A percentile compares a stretch with the other conserved stretches of the same genome.
phyloP scores from a whole-genome alignment of 2,329 filamentous ascomycete genomes.

The Bipolaris zeicola region DNA sequence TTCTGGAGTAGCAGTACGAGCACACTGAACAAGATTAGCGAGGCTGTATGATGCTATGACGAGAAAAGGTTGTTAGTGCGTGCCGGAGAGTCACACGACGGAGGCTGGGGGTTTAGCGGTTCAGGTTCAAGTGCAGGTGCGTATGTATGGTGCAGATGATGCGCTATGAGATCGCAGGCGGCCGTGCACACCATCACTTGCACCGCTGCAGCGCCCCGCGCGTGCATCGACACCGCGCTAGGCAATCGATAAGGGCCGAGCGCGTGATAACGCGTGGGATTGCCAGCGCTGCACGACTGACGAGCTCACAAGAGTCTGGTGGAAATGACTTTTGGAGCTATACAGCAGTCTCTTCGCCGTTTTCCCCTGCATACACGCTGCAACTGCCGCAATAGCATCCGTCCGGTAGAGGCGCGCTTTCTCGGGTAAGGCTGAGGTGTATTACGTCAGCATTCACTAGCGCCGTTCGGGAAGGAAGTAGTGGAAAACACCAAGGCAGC shows the following conservation, averaged over 20 bases:
- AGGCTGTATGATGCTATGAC: background rate
- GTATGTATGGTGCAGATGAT: slow-evolving; percentile 32
- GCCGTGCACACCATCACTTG: slow-evolving; percentile 18
- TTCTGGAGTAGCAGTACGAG: slow-evolving; percentile 3
- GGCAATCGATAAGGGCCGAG: slow-evolving; percentile 29
- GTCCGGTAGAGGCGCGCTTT: background rate
- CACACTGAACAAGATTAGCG: slow-evolving; percentile 8
- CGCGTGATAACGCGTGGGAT: slow-evolving; percentile 21
- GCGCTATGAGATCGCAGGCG: slow-evolving; percentile 30
- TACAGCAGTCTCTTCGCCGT: background rate
- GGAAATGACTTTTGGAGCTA: background rate
- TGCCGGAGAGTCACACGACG: slow-evolving; percentile 12
- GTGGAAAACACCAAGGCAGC: slow-evolving; percentile 25
- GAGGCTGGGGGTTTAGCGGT: slow-evolving; percentile 19
- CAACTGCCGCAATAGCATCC: background rate
- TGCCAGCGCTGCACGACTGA: background rate
- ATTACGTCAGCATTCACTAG: slow-evolving; percentile 32
- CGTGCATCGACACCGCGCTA: slow-evolving; percentile 20
- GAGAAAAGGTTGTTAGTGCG: background rate
- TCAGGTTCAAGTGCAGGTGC: slow-evolving; percentile 18
- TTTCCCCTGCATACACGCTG: background rate
- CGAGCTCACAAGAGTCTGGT: background rate
- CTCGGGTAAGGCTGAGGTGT: slow-evolving; percentile 5
- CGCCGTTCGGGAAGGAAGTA: slow-evolving; percentile 26
- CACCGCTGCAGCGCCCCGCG: slow-evolving; percentile 17